phyloP scores from a whole-genome alignment of 176 grass and related monocot species.

The Oryza brachyantha region DNA sequence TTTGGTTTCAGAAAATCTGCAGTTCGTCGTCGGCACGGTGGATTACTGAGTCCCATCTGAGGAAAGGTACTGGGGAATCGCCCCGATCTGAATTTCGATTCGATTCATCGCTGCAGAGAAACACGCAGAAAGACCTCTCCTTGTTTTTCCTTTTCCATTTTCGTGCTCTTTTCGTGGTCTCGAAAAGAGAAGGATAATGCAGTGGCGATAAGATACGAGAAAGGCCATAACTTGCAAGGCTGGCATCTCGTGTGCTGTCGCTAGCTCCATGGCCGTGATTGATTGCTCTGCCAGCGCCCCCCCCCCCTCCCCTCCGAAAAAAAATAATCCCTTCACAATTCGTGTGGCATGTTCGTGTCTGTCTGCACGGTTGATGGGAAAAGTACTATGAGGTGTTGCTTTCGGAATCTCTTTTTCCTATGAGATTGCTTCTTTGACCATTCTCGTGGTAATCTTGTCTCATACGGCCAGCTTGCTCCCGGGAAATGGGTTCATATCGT shows the following conservation, averaged over 20 bases:
- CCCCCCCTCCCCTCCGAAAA: too few relatives aligned
- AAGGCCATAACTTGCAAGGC: constrained; percentile 29
- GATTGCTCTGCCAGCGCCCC: neutral
- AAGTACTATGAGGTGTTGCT: neutral
- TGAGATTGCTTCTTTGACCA: constrained; percentile 15
- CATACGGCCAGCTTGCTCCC: neutral
- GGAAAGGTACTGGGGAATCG: neutral
- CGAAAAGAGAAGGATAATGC: constrained; percentile 22
- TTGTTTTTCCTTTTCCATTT: neutral
- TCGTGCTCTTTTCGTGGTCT: neutral
- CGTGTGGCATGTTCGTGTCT: constrained; percentile 3
- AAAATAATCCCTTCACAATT: neutral
- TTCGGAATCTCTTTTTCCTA: neutral
- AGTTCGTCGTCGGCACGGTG: neutral
- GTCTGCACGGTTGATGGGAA: neutral
- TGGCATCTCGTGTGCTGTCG: constrained; percentile 29
- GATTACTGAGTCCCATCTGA: neutral
- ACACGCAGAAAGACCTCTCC: neutral
- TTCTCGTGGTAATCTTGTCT: neutral
- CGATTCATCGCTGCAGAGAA: neutral
- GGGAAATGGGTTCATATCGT: neutral
- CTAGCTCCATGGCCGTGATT: neutral
- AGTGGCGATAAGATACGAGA: neutral
- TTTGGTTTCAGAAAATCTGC: neutral
- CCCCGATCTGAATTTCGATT: neutral